Evolutionary conservation across 2,329 filamentous ascomycete genomes (phyloP).

Genomic region (Ophiostoma tasmaniense): DNA sequence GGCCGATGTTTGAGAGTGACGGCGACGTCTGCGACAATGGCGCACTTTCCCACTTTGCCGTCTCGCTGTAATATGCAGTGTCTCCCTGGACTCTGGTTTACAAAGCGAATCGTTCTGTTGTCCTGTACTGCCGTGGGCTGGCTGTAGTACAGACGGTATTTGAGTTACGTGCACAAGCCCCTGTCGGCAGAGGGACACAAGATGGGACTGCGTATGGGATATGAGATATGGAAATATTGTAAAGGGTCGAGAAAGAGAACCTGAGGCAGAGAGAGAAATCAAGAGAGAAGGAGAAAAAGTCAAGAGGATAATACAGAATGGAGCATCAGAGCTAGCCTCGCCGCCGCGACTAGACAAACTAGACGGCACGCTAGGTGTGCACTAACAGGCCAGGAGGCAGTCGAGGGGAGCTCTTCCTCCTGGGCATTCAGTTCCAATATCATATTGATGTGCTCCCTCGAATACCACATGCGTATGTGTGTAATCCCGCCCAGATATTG

Average conservation of each 20-base stretch:
- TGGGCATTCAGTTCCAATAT: not conserved
- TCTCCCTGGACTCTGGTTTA: not conserved
- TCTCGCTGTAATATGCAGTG: not conserved
- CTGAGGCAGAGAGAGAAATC: not conserved
- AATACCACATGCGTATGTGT: not conserved
- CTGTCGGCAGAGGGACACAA: not conserved
- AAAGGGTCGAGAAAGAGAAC: not conserved
- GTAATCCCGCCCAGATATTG: conserved; percentile 7
- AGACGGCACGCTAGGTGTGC: not conserved
- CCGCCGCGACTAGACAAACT: not conserved
- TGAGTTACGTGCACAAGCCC: not conserved
- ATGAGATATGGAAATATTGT: not conserved
- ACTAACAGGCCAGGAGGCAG: not conserved
- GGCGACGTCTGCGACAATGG: not conserved
- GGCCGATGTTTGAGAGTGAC: not conserved
- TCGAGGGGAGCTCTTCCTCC: not conserved
- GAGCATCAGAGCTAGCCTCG: not conserved
- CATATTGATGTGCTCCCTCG: not conserved
- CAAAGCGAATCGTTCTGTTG: not conserved
- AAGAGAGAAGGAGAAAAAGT: not conserved
- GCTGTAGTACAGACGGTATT: not conserved
- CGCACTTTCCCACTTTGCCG: not conserved
- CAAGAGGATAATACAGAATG: not conserved
- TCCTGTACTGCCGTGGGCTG: not conserved
- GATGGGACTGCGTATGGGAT: not conserved